Evolutionary conservation across 345 rosid species (phyloP).

Genomic region (Combretum micranthum): DNA sequence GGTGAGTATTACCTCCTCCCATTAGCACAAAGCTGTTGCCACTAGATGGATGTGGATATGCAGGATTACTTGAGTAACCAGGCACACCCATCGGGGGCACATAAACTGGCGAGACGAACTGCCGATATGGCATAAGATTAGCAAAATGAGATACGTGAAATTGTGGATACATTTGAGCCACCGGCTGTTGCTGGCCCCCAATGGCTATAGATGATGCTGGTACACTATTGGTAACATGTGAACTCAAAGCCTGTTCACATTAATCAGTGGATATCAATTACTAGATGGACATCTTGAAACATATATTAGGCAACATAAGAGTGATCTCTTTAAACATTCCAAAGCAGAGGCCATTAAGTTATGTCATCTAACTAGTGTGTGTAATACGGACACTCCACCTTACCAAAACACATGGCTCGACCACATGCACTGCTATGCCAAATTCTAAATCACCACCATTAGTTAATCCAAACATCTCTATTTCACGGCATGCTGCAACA

Average conservation of each 20-base stretch:
- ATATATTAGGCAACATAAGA: too few species aligned
- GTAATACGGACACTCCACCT: too few species aligned
- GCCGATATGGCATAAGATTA: slow-evolving; percentile 85
- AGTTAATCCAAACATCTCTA: too few species aligned
- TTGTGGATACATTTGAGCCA: slow-evolving; percentile 87
- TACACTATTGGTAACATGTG: slow-evolving; percentile 35
- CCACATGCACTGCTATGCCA: too few species aligned
- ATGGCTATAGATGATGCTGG: slow-evolving; percentile 56
- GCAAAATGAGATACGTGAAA: slow-evolving; percentile 77
- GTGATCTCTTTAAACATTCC: too few species aligned
- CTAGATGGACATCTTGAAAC: neutral
- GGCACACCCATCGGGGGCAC: slow-evolving; percentile 87
- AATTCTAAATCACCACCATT: too few species aligned
- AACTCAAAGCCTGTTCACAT: slow-evolving; percentile 34
- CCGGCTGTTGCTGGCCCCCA: slow-evolving; percentile 29
- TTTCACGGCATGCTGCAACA: too few species aligned
- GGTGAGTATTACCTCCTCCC: slow-evolving; percentile 85
- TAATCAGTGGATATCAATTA: neutral
- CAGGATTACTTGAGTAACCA: slow-evolving; percentile 74
- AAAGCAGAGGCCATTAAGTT: too few species aligned
- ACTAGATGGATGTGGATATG: slow-evolving; percentile 79
- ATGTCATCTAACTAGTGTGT: too few species aligned
- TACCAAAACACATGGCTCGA: too few species aligned
- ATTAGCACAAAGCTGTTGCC: slow-evolving; percentile 78
- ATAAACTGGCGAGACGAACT: slow-evolving; percentile 70